Base-by-base conservation (phyloP, 2,329 filamentous ascomycete genomes). In the Colletotrichum sp. region DNA sequence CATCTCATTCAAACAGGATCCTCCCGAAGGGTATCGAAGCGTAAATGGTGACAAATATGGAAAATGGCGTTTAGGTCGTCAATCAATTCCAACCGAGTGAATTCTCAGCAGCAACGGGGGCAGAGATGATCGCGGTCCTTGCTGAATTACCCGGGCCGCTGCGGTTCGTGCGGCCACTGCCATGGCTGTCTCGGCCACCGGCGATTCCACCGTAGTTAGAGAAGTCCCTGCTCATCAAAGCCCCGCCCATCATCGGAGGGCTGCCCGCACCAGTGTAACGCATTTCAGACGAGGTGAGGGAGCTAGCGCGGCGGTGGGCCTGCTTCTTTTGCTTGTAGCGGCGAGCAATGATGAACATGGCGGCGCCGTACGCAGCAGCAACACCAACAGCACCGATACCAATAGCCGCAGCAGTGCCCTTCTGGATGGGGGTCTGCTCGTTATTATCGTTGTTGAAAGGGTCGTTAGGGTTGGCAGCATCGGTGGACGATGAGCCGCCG, bases 261-360 rank as follows among this genome's bases (percentile, higher is more conserved):
- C 90, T 92, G 69, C 88, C 88, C 4, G 78, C 60, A 21, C 82
- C 84, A 7, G 82, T 82, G 81, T 91, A 89, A 49, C 86, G 87
- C 90, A 92, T 91, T 76, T 90, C 88, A 3, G 89, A 88, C 2
- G 87, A 85, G 65, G 89, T 90, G 77, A 96, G 87, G 62, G 95
- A 98, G 89, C 92, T 95, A 69, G 93, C 89, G 76, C 95, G 94
- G 81, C 93, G 91, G 86, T 98, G 95, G 67, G 92, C 88, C 83
- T 94, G 91, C 86, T 92, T 94, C 90, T 94, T 95, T 87, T 94
- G 93, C 89, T 96, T 95, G 90, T 98, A 98, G 76, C 96, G 92
- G 77, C 96, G 93, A 66, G 96, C 96, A 79, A 98, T 92, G 81
- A 97, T 93, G 88, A 98, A 96, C 96, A 98, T 98, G 84, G 95